Conservation (phyloP, 164 flowering plant genomes). For the Berberis vulgaris region DNA sequence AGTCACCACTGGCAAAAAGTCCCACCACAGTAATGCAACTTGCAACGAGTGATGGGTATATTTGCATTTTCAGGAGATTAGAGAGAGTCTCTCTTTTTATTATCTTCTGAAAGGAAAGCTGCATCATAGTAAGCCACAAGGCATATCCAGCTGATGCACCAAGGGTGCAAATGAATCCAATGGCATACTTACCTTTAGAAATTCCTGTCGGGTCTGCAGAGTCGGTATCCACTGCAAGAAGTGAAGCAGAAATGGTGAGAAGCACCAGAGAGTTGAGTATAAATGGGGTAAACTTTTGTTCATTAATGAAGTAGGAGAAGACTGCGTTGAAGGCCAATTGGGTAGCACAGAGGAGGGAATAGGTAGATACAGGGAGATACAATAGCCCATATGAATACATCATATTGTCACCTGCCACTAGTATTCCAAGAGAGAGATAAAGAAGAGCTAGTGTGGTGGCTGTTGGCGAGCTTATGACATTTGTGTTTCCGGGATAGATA, state of each 20-base stretch:
- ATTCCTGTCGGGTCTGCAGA: conserved; percentile 6
- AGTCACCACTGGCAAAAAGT: conserved; percentile 36
- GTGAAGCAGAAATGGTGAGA: conserved; percentile 14
- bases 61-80: conserved; percentile 23
- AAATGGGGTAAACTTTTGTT: conserved; percentile 11
- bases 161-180: conserved; percentile 21
- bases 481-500: not conserved
- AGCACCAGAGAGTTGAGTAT: conserved; percentile 14
- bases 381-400: conserved; percentile 15
- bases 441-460: not conserved
- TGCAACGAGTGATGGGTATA: conserved; percentile 23
- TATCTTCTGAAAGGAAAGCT: conserved; percentile 18
- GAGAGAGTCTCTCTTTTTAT: conserved; percentile 14
- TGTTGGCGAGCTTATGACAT: not conserved
- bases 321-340: conserved; percentile 19
- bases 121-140: conserved; percentile 19
- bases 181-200: conserved; percentile 9
- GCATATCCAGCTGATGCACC: conserved; percentile 25
- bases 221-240: conserved; percentile 15
- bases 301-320: conserved; percentile 15
- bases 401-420: conserved; percentile 8
- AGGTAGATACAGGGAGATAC: conserved; percentile 18
- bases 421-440: conserved; percentile 5
- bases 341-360: conserved; percentile 18
- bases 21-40: conserved; percentile 22